Evolutionary conservation across 1,139 yeast species (phyloP), one percentile per base, ranked within the genome.

Genomic region (Geotrichum histeridarum): DNA sequence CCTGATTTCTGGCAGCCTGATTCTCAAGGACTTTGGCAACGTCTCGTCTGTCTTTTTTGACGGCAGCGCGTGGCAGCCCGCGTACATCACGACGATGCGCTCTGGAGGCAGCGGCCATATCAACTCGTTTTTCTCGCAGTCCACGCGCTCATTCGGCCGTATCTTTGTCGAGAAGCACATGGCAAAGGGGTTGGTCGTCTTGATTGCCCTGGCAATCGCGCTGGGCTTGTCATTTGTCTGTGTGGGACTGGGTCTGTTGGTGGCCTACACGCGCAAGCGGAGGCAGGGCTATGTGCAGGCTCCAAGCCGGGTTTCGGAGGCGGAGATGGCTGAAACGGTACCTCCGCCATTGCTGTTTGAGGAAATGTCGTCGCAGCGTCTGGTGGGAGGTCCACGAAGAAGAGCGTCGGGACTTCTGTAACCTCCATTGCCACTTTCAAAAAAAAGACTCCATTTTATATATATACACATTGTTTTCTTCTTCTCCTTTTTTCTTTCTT

Each of bases 201-300:
- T 96, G 36, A 82, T 93, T 38, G 86, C 96, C 0, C 77, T 90
- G 56, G 98, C 97, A 0, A 79, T 91, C 64, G 91, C 98, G 0
- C 69, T 93, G 44, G 96, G 91, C 1, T 81, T 96, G 1, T 80
- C 91, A 48, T 74, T 83, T 9, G 66, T 87, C 1, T 68, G 91
- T 14, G 86, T 93, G 30, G 72, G 81, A 31, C 67, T 81, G 42
- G 90, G 86, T 57, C 74, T 84, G n/a, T 67, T 81, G 4, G 77
- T 84, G 2, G 75, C 78, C 56, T 75, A 75, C 65, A 73, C 75
- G 49, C 74, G 78, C 48, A 73, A 75, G 71, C 31, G 45, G 12
- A 66, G 73, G 61, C 67, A 71, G 68, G 74, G 75, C 64, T 71
- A 69, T 72, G 72, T 54, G 56, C 68, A 57, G 64, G 67, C 69